Evolutionary conservation across 2,329 filamentous ascomycete genomes (phyloP), one percentile per base, ranked within the genome.

Genomic region (Alternaria metachromatica): DNA sequence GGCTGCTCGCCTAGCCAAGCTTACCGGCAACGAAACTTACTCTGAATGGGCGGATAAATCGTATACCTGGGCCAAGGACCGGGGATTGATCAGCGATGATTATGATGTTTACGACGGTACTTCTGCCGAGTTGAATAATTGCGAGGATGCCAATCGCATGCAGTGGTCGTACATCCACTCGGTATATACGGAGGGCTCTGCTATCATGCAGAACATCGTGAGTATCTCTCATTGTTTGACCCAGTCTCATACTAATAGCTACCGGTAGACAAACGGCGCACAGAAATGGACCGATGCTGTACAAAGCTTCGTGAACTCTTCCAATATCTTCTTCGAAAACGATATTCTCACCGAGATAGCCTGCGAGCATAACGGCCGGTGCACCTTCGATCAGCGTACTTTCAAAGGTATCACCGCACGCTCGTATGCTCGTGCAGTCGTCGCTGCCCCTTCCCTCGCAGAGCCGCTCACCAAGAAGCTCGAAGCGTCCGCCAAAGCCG

Each of bases 1-100:
- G 25, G 89, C 91, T 4, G 90, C 92, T 0, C 89, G 92, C 10
- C 84, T 95, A 13, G 90, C 89, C 5, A 86, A 89, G 43, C 87
- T 87, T 54, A 92, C 89, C 0, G 87, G 87, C 7, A 90, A 92
- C 72, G 75, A 83, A 4, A 78, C 76, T 1, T 79, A 79, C 53
- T 50, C 65, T 15, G 84, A 90, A 6, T 92, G 90, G 90, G 90
- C 90, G 2, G 77, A 85, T 44, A 87, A 86, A 70, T 78, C 87
- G 6, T 91, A 89, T 87, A 84, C 86, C 49, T 89, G 82, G 80
- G 78, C 83, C 25, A 64, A 71, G 1, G 72, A 72, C 6, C 77
- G 85, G 4, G 84, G 84, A 3, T 79, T 88, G 45, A 81, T 87
- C 56, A 80, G 80, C n/a, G 73, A 78, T 0, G 73, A 76, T 2